Percentiles rank a stretch among this genome's conserved stretches.
phyloP scores from a whole-genome alignment of 2,329 filamentous ascomycete species.

The Elsinoe perseae region DNA sequence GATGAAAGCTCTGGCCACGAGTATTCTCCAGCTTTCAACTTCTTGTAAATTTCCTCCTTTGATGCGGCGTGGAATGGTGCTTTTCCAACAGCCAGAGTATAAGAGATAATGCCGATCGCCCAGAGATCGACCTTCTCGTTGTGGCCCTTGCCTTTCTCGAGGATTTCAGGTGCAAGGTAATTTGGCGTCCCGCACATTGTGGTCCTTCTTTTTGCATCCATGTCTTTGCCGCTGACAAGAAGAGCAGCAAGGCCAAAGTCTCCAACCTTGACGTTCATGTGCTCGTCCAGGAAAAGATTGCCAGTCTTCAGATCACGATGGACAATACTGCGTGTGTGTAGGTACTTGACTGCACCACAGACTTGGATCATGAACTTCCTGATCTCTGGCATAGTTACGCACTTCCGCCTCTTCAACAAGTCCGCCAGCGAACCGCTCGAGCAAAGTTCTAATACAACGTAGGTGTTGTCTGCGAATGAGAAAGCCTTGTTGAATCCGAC shows the following conservation, averaged over 20 bases:
- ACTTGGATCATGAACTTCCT: conserved; percentile 91
- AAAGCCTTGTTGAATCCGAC: conserved; percentile 94
- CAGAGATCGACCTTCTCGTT: conserved; percentile 98
- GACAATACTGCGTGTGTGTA: conserved; percentile 92
- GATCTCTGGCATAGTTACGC: conserved; percentile 86
- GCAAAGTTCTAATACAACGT: conserved; percentile 88
- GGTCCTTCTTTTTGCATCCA: conserved; percentile 70
- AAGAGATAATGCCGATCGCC: conserved; percentile 97
- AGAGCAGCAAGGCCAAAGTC: conserved; percentile 94
- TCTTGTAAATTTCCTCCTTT: conserved; percentile 73
- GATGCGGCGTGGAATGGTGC: conserved; percentile 92
- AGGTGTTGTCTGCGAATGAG: conserved; percentile 79
- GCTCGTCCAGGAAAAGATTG: conserved; percentile 86
- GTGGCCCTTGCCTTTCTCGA: conserved; percentile 91
- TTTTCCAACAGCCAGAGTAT: conserved; percentile 92
- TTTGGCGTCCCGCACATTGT: conserved; percentile 97
- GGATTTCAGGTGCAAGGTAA: conserved; percentile 93
- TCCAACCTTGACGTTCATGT: conserved; percentile 97
- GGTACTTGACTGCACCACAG: conserved; percentile 93
- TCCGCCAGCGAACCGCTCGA: conserved; percentile 95
- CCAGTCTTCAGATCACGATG: conserved; percentile 97
- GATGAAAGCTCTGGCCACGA: conserved; percentile 65
- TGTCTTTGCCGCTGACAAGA: conserved; percentile 83
- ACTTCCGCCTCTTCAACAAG: conserved; percentile 88
- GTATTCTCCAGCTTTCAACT: conserved; percentile 63